phyloP scores from a whole-genome alignment of 73 alveolate genomes.

The Stentor roeselii region DNA sequence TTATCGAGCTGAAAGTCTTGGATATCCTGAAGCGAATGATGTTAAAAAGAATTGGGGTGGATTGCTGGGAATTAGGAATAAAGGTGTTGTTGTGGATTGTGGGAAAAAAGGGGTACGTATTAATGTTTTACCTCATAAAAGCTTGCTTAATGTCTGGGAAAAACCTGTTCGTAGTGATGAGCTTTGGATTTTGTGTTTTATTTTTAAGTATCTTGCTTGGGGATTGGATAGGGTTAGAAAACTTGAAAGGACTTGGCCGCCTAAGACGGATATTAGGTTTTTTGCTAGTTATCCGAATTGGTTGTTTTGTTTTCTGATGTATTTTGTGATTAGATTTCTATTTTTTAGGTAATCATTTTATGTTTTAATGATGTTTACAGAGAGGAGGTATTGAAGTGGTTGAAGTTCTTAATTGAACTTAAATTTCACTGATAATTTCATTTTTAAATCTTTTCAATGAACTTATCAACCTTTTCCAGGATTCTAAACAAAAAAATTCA shows the following conservation, averaged over 20 bases:
- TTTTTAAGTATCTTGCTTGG: not conserved
- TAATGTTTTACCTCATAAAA: not conserved
- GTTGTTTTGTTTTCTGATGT: not conserved
- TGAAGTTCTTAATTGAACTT: too few relatives aligned
- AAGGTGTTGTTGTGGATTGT: not conserved
- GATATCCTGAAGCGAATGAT: not conserved
- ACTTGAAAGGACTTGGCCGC: constrained; percentile 18
- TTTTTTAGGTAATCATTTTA: too few relatives aligned
- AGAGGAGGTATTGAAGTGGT: too few relatives aligned
- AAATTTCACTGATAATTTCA: too few relatives aligned
- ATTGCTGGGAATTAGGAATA: not conserved
- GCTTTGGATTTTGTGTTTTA: not conserved
- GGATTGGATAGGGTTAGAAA: constrained; percentile 3
- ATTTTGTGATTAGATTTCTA: not conserved
- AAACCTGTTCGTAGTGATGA: not conserved
- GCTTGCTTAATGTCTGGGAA: constrained; percentile 9
- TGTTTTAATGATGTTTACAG: too few relatives aligned
- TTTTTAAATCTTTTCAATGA: too few relatives aligned
- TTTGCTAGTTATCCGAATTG: constrained; percentile 11
- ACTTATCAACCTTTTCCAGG: too few relatives aligned
- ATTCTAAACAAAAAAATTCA: too few relatives aligned
- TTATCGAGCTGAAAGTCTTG: not conserved
- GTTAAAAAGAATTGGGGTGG: not conserved
- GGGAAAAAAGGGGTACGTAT: not conserved
- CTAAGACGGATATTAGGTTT: constrained; percentile 5